Evolutionary conservation across 2,329 filamentous ascomycete species (phyloP).

Genomic region (Tolypocladium endophyticum): DNA sequence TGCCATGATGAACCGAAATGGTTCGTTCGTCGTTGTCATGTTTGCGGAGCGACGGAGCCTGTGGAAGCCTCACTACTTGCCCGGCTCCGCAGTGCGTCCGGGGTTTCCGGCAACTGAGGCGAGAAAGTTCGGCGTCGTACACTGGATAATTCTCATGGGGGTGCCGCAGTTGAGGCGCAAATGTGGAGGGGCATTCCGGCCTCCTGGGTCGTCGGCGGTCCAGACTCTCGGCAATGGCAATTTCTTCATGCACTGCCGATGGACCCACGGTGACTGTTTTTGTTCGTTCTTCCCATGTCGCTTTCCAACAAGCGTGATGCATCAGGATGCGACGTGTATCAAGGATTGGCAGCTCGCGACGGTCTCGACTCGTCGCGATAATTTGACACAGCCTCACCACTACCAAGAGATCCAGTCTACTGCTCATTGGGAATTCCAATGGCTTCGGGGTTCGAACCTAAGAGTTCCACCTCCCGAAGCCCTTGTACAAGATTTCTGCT

Average conservation of each 20-base stretch:
- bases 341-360: neutral
- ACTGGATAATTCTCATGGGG: neutral
- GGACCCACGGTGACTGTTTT: neutral
- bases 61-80: neutral
- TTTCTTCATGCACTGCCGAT: neutral
- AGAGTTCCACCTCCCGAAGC: neutral
- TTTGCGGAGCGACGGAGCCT: neutral
- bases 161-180: neutral
- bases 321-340: neutral
- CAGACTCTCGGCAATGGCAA: neutral
- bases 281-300: neutral
- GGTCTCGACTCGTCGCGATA: neutral
- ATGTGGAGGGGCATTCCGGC: neutral
- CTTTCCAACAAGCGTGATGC: neutral
- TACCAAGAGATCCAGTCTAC: neutral
- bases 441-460: no score
- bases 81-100: neutral
- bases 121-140: neutral
- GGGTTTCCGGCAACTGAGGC: neutral
- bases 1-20: neutral
- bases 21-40: neutral
- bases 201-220: neutral
- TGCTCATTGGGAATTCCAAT: neutral
- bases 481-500: neutral
- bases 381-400: neutral